Evolutionary conservation across 495 filamentous ascomycete species (phyloP), one percentile per base, ranked within the genome.

Genomic region (Xeromyces bisporus): DNA sequence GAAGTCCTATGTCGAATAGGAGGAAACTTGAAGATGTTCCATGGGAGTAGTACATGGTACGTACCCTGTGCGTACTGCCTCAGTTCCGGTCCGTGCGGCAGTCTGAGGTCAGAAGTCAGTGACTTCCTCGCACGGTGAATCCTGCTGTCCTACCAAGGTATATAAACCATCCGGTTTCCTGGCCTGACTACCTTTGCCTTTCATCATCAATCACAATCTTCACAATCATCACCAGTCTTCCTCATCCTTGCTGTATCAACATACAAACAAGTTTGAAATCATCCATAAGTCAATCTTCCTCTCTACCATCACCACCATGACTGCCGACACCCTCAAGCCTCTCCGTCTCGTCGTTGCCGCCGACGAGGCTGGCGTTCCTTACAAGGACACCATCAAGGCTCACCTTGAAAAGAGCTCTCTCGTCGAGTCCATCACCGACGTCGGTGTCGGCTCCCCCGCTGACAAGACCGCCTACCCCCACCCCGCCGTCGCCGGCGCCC

Each of bases 391-490:
- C 42, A 73, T 91, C 62, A 83, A 76, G 48, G 61, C 63, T 18
- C 69, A 75, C 49, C 71, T 91, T 33, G 62, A 73, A 35, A 60
- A 67, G 23, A 64, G 75, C 56, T 64, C 74, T 2, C 67, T 69
- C 32, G 79, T 91, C 45, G 59, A 56, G 25, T 69, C 66, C 39
- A 65, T 91, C 28, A 59, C 64, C 35, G 81, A 89, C 42, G 68
- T 76, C 29, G 74, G 74, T 23, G 78, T 83, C 36, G 61, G 69
- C 43, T 60, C 65, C 16, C 40, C 64, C 26, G 51, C 60, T 29
- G 80, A 87, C 66, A 82, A 81, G 50, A 87, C 78, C 7, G 77
- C 80, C 24, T 91, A 91, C 50, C 80, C 82, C 2, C 77, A 82
- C 59, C 66, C 79, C 32, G 81, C 81, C 29, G 77, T 80, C 18